phyloP scores from a whole-genome alignment of 2,329 filamentous ascomycete genomes.

The Samsoniella hepiali region DNA sequence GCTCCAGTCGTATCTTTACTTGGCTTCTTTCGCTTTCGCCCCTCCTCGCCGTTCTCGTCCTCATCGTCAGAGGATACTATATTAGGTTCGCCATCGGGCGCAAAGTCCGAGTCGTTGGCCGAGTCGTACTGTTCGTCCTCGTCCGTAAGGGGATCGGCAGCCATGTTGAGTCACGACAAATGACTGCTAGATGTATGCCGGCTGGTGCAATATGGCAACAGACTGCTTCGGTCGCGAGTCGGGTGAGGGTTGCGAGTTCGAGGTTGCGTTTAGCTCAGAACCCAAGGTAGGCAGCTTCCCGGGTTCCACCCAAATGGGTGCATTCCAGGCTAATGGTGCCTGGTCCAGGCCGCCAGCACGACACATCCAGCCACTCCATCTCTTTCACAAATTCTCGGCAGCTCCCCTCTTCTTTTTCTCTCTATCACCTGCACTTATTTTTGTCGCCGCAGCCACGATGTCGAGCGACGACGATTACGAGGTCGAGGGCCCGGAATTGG shows the following conservation, averaged over 20 bases:
- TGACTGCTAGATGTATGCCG: not conserved
- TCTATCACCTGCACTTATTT: not conserved
- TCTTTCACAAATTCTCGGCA: not conserved
- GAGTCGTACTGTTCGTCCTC: slow-evolving; percentile 62
- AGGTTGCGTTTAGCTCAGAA: not conserved
- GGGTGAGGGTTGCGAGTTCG: not conserved
- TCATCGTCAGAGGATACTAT: slow-evolving; percentile 52
- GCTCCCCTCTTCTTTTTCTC: not conserved
- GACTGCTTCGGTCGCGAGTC: not conserved
- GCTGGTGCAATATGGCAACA: not conserved
- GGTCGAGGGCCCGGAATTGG: slow-evolving; percentile 52
- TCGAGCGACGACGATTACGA: slow-evolving; percentile 59
- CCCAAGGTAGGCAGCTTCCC: not conserved
- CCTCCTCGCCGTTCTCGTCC: slow-evolving; percentile 32
- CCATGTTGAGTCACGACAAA: slow-evolving; percentile 36
- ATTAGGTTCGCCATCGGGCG: slow-evolving; percentile 52
- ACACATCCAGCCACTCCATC: not conserved
- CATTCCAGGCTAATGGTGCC: slow-evolving; percentile 12
- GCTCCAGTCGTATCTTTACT: slow-evolving; percentile 22
- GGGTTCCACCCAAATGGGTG: slow-evolving; percentile 11
- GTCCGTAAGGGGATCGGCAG: slow-evolving; percentile 38
- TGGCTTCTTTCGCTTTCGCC: slow-evolving; percentile 22
- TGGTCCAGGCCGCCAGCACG: not conserved
- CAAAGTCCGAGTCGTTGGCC: slow-evolving; percentile 71
- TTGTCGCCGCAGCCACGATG: slow-evolving; percentile 38